Base-by-base conservation (phyloP, 1,284 basidiomycete species). In the Leccinum fuscescens region DNA sequence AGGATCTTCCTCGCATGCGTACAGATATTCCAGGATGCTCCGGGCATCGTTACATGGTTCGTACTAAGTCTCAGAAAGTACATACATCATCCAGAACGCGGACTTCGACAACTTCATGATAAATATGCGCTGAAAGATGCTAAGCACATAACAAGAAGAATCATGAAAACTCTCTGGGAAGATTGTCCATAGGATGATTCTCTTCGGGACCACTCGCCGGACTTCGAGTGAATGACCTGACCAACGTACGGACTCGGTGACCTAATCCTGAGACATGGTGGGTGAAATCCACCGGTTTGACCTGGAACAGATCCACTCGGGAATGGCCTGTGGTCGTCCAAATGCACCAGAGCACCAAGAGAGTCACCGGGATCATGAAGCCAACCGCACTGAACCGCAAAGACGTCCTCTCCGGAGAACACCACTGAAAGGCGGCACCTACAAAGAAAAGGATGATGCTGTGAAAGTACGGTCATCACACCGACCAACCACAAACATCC, bases 391-490 rank as follows among this genome's bases (percentile, higher is more conserved):
- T 29, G 12, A 27, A 31, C 14, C 52, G 61, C 2, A 55, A 58
- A 4, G 2, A 2, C 2, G 1, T 44, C 3, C 59, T 8, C 6
- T 55, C 61, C 2, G 61, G 15, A 37, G 42, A 55, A 24, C 29
- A 70, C 70, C 71, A 76, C 54, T 76, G 65, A 3, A 61, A 54
- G 0, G 44, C 61, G 58, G 75, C 66, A 2, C 74, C 74, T 1
- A 55, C 64, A 31, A 61, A 67, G 64, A 76, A 74, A 48, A 75
- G 50, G 17, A 66, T 9, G 56, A 76, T 70, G 5, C 72, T 74
- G 12, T 9, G 11, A 52, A 29, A 44, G 1, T n/a, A 6, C 6
- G 11, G 7, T 73, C 17, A 63, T 24, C 24, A 11, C 24, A 44
- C 2, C 1, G 6, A 31, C 39, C 8, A 7, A 5, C 14, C 14